Base-by-base conservation (phyloP, 805 yeast species). In the Yarrowia keelungensis region DNA sequence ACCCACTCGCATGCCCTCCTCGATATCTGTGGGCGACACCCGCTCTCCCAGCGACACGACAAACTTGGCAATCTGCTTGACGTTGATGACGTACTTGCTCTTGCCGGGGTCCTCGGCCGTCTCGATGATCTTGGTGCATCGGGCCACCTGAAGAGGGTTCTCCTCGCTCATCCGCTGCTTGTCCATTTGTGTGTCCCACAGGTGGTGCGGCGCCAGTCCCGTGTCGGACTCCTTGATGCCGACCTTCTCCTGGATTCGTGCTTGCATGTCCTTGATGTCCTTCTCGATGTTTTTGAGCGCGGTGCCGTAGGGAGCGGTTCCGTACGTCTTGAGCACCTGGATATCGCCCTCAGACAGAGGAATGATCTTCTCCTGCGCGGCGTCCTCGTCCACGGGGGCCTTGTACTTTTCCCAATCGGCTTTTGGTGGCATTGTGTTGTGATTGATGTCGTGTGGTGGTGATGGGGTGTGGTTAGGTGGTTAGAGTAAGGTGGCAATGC, bases 1-100 rank as follows among this genome's bases (percentile, higher is more conserved):
- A 76, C 99, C 99, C 46, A 95, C 98, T 78, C 99, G 87, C 99
- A 95, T 96, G 67, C 99, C 98, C 80, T 96, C 99, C 80, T 95
- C 99, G 69, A 95, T 93, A 84, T 95, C 99, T 0, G 99, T 95
- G 43, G 99, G 99, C 14, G 97, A 90, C 12, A 95, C 98, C 72
- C 97, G 87, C 78, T 96, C 98, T 59, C 98, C 99, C 70, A 95
- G 83, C 4, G 94, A 96, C 58, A 95, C 99, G 54, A 95, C 98
- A 76, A 95, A 95, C 79, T 95, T 95, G 71, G 99, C 99, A 74
- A 95, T 94, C 79, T 96, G 99, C 80, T 96, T 95, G 78, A 95
- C 89, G 80, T 95, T 96, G 77, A 95, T 95, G 70, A 96, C 97
- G 79, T 95, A 96, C 78, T 94, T 92, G 42, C 94, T 83, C 77